Evolutionary conservation across 2,329 filamentous ascomycete genomes (phyloP), one percentile per base, ranked within the genome.

Genomic region (Saccharata proteae): DNA sequence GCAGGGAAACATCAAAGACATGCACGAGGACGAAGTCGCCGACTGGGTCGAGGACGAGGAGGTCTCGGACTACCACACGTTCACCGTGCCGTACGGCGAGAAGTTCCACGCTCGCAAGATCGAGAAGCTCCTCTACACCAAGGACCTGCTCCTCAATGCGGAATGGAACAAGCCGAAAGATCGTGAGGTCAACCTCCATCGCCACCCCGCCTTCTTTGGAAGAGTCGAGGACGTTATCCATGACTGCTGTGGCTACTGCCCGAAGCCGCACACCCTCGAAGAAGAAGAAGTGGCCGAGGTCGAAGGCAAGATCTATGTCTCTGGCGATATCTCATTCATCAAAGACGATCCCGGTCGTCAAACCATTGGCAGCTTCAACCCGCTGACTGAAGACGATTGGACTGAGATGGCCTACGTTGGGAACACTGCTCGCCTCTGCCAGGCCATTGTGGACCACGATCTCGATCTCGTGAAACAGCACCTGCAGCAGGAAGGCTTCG

Each of bases 381-480:
- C 83, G 0, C 65, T 88, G 21, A 86, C 79, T 0, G 75, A 83
- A 24, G 68, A 82, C 30, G 82, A 90, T 47, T 92, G 83, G 81
- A 90, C 83, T 1, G 80, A 86, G 41, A 90, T 92, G 82, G 82
- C 83, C 0, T 93, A 92, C 42, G 68, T 92, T 20, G 80, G 82
- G 8, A 81, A 85, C 41, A 86, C 81, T 1, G 74, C 73, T 21
- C 65, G 70, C 11, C 64, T 93, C 2, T 92, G 81, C 45, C 78
- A 85, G 46, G 83, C 80, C 1, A 92, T 93, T 35, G 73, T 86
- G 4, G 75, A 85, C 42, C 63, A 69, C 2, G 77, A 92, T 50
- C 43, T 78, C 3, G 74, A 81, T 21, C 68, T 73, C 39, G 78
- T 92, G 3, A 54, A 72, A 42, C 71, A 75, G 41, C 92, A 81